Base-by-base conservation (phyloP, 2,329 filamentous ascomycete genomes). In the Colletotrichum sp. region DNA sequence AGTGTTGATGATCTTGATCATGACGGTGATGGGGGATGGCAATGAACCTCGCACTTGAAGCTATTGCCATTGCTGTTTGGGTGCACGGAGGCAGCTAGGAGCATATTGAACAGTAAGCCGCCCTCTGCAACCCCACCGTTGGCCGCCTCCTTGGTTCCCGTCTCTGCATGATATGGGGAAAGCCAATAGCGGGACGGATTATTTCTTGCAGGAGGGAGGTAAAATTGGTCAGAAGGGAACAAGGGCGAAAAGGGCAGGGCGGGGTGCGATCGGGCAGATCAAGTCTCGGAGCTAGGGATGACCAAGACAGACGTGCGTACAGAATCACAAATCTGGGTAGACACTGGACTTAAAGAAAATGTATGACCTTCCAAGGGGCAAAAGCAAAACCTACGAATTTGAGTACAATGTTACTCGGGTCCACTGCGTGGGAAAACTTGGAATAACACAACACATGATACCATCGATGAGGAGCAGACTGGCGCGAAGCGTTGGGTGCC, bases 261-360 rank as follows among this genome's bases (percentile, higher is more conserved):
- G 67, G 43, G 56, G 73, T 56, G 34, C 21, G 55, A 13, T 28
- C 26, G 58, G 38, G 71, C 26, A 62, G 26, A 48, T 58, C 56
- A 62, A 52, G 38, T 73, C 73, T 36, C 56, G 70, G 64, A 65
- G 32, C 73, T 65, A 75, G 73, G 73, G 73, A 73, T 73, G 48
- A 24, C 32, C 43, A 28, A 75, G 73, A 75, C 73, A 75, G 64
- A 73, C 58, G 56, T 68, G 58, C 73, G 48, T 75, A 75, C 70
- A 73, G 73, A 75, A 75, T 52, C 36, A 73, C 26, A 52, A 34
- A 26, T 34, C 16, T 24, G 48, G 34, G 58, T 43, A 68, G 56
- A 58, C 56, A 73, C 70, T 52, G 13, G 28, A 73, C 21, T 58
- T 67, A 60, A 60, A 75, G 56, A 60, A 52, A 60, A 65, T 60